Conservation (phyloP, 1,284 basidiomycete species). For the Anthracocystis setariae region DNA sequence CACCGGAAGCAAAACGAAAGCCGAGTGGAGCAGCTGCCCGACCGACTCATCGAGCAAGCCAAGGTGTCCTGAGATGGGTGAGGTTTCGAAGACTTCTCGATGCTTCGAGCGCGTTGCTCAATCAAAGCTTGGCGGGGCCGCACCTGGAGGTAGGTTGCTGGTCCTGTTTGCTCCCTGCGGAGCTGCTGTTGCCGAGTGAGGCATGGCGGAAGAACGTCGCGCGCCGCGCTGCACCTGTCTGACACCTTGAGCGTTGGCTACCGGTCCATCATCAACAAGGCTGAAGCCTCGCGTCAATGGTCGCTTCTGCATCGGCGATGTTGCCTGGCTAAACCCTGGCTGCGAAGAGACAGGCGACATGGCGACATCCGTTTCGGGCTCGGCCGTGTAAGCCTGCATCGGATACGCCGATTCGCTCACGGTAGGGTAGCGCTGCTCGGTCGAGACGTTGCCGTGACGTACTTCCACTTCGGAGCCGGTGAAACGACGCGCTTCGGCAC, state of each 20-base stretch:
- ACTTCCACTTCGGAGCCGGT: constrained; percentile 30
- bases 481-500: constrained; percentile 31
- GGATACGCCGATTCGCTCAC: constrained; percentile 51
- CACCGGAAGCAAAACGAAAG: too few species aligned
- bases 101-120: neutral
- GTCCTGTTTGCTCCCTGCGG: constrained; percentile 8
- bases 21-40: too few species aligned
- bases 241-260: constrained; percentile 52
- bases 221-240: constrained; percentile 63
- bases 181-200: constrained; percentile 28
- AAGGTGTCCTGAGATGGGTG: too few species aligned
- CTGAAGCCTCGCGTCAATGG: constrained; percentile 54
- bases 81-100: neutral
- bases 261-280: constrained; percentile 66
- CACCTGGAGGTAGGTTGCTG: constrained; percentile 35
- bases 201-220: constrained; percentile 50
- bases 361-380: constrained; percentile 47
- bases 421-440: constrained; percentile 57
- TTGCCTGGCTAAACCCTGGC: constrained; percentile 8
- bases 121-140: constrained; percentile 39
- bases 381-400: constrained; percentile 54
- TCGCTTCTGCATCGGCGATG: constrained; percentile 22
- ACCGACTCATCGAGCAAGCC: too few species aligned
- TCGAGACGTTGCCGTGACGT: constrained; percentile 55
- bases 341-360: constrained; percentile 13